phyloP scores from a whole-genome alignment of 371 early-diverging fungal genomes.

The Mucor circinelloides region DNA sequence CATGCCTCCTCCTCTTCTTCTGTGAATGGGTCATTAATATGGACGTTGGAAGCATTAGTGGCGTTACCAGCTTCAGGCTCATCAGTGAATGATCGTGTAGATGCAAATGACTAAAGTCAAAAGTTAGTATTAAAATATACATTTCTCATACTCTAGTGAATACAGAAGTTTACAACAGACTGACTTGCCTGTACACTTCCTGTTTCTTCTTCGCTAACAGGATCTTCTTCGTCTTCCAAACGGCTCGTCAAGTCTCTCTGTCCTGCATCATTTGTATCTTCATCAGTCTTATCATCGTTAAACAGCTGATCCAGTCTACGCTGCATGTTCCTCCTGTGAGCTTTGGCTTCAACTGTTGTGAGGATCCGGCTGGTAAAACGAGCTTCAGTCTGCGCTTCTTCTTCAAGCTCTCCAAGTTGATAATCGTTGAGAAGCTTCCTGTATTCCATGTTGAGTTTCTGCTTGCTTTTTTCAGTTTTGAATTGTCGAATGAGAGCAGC shows the following conservation, averaged over 20 bases:
- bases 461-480: not conserved
- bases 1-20: conserved; percentile 2
- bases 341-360: not conserved
- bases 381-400: not conserved
- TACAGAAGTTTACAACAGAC: too few species aligned
- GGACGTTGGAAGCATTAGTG: not conserved
- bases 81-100: too few species aligned
- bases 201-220: too few species aligned
- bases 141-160: too few species aligned
- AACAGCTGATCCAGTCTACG: not conserved
- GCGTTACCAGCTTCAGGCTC: not conserved
- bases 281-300: not conserved
- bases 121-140: too few species aligned
- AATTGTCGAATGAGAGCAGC: not conserved
- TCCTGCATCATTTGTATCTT: too few species aligned
- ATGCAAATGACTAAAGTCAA: too few species aligned
- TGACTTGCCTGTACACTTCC: not conserved
- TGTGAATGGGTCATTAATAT: conserved; percentile 6
- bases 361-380: not conserved
- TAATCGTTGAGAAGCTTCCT: not conserved
- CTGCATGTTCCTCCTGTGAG: not conserved
- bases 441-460: not conserved
- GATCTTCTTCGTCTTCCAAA: too few species aligned
- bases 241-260: too few species aligned
- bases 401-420: not conserved